Evolutionary conservation across 2,329 filamentous ascomycete species (phyloP), one percentile per base, ranked within the genome.

Genomic region (Penicillium janthinellum): DNA sequence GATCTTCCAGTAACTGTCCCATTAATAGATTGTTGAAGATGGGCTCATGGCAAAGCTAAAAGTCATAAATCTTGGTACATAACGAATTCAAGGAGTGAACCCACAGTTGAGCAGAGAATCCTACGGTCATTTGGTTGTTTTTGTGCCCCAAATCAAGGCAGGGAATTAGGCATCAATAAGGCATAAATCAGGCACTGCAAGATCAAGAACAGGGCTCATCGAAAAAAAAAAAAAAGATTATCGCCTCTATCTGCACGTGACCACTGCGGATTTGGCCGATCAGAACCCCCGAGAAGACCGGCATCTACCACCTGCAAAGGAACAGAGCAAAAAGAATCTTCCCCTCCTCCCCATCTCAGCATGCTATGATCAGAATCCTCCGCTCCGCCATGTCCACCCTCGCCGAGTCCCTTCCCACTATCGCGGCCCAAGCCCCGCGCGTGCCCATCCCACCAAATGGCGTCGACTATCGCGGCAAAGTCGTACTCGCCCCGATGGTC

Each of bases 401-500:
- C 37, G 62, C 67, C 59, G 57, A 66, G 51, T 75, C 83, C 57
- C 25, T 49, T 22, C 15, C 55, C 14, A 54, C 56, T 17, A 42
- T 41, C 25, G 45, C 50, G 55, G 61, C 63, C 47, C 77, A 80
- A 68, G 69, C 81, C 61, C 88, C 89, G 73, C 87, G 83, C 73
- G 90, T 96, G 39, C 89, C 92, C 54, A 96, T 97, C 66, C 94
- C 94, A 65, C 85, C 83, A 62, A 90, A 90, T 76, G 94, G 94
- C 54, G 92, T 96, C 71, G 92, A 97, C 81, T 98, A 97, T 78
- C 87, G 94, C 68, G 90, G 90, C 78, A 97, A 96, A 78, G 80
- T 98, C 65, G 95, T 98, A 47, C 89, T 99, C 64, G 95, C 95
- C 62, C 95, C 95, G 42, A 99, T 99, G 95, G 94, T 97, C 59